These are phyloP conservation scores for Podaxis carcinomalis DNA, from an alignment of 768 basidiomycete species.

Conservation along the genomic window DNA sequence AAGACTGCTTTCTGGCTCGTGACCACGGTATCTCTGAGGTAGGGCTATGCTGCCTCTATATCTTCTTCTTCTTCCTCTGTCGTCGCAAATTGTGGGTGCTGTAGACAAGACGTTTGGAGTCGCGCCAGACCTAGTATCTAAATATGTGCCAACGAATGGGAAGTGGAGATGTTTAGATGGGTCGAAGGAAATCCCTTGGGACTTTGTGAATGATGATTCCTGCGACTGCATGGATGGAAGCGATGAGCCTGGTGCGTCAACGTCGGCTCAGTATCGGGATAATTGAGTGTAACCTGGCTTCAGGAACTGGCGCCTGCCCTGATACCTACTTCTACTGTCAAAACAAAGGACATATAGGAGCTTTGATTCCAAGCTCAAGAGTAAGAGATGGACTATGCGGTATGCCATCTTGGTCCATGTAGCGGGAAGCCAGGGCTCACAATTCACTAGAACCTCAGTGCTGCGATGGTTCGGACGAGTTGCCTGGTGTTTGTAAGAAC, in stretches of 20 bases:
- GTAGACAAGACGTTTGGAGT: constrained; percentile 54
- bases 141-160: constrained; percentile 50
- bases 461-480: constrained; percentile 96
- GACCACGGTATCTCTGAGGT: not conserved
- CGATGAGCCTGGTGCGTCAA: constrained; percentile 78
- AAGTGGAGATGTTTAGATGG: constrained; percentile 83
- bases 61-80: constrained; percentile 39
- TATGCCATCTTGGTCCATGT: constrained; percentile 30
- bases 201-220: constrained; percentile 87
- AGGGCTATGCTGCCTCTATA: constrained; percentile 48
- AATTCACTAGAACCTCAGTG: constrained; percentile 70
- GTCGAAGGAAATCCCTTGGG: constrained; percentile 72
- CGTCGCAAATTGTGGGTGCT: constrained; percentile 35
- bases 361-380: constrained; percentile 70
- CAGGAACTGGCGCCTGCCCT: constrained; percentile 84
- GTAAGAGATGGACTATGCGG: constrained; percentile 95
- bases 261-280: not conserved
- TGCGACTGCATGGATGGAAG: constrained; percentile 95
- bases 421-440: constrained; percentile 13
- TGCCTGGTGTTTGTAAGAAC: constrained; percentile 72
- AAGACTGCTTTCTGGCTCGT: not conserved
- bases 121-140: constrained; percentile 45
- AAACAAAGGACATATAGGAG: constrained; percentile 87
- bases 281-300: not conserved
- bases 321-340: constrained; percentile 75